These are phyloP conservation scores for Ceratobasidium sp. DNA, from an alignment of 1,284 basidiomycete genomes.

Conservation along the genomic window DNA sequence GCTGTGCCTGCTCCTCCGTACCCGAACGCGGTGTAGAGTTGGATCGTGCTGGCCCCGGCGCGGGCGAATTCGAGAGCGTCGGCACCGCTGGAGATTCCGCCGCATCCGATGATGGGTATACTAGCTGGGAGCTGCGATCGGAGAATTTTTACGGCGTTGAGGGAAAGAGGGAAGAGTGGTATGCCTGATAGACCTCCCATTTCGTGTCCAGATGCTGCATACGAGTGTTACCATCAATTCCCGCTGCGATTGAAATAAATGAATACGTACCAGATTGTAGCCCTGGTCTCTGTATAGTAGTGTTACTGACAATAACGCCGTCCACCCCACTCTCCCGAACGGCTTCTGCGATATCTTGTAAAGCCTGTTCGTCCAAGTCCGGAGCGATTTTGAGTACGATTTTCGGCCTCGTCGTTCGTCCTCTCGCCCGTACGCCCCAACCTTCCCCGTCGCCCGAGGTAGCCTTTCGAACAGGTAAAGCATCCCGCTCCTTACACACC, in stretches of 20 bases:
- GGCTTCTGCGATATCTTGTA: conserved; percentile 88
- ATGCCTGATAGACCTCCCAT: conserved; percentile 91
- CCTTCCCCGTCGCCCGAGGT: conserved; percentile 32
- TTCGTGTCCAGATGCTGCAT: conserved; percentile 67
- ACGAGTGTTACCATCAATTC: neutral
- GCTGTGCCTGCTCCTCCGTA: conserved; percentile 91
- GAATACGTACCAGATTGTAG: conserved; percentile 68
- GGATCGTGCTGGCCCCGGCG: conserved; percentile 89
- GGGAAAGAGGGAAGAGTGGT: conserved; percentile 86
- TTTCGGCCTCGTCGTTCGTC: conserved; percentile 70
- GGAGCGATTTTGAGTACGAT: conserved; percentile 96
- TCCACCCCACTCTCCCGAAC: conserved; percentile 83
- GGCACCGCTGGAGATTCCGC: conserved; percentile 86
- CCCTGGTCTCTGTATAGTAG: conserved; percentile 85
- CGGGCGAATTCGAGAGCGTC: conserved; percentile 93
- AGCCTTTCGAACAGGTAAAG: conserved; percentile 58
- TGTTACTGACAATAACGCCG: conserved; percentile 98
- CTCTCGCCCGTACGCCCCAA: conserved; percentile 31
- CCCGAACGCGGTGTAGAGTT: conserved; percentile 94
- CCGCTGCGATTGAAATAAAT: too few relatives aligned
- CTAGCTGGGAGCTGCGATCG: conserved; percentile 80
- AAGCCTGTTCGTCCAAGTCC: conserved; percentile 84
- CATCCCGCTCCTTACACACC: conserved; percentile 83
- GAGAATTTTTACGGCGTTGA: conserved; percentile 81
- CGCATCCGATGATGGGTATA: conserved; percentile 93